Conservation (phyloP, 2,329 filamentous ascomycete genomes). For the Rhinocladiella similis region DNA sequence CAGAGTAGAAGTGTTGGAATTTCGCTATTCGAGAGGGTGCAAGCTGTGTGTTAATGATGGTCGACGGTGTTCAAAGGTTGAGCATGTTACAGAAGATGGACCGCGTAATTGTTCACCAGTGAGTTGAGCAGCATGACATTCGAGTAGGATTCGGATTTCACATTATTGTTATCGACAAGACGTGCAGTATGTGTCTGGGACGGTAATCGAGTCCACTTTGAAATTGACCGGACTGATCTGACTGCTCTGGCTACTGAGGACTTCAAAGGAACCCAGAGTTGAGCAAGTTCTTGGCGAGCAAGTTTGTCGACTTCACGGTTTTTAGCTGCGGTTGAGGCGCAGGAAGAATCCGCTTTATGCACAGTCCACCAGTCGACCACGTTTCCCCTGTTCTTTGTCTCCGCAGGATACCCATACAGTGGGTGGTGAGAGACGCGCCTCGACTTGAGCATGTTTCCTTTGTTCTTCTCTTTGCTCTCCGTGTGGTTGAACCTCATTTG, state of each 20-base stretch:
- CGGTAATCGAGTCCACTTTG: background rate
- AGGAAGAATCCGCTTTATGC: background rate
- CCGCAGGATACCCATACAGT: no score
- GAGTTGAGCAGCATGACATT: no score
- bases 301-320: background rate
- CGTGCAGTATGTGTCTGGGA: no score
- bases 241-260: background rate
- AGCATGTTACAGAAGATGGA: constrained; percentile 6
- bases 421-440: no score
- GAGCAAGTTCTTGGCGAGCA: constrained; percentile 6
- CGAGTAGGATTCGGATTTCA: no score
- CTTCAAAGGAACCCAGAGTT: background rate
- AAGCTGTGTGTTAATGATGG: background rate
- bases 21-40: background rate
- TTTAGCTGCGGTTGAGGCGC: constrained; percentile 1
- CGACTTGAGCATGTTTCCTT: background rate
- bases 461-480: background rate
- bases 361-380: no score
- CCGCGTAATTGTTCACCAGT: background rate
- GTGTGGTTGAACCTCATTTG: no score
- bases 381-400: no score
- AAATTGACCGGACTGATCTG: no score
- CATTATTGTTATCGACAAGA: no score
- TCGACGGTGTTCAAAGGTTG: background rate
- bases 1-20: no score